Percentiles rank a stretch among this genome's conserved stretches.
Evolutionary conservation across 345 rosid genomes (phyloP).

Genomic region (Murraya paniculata): DNA sequence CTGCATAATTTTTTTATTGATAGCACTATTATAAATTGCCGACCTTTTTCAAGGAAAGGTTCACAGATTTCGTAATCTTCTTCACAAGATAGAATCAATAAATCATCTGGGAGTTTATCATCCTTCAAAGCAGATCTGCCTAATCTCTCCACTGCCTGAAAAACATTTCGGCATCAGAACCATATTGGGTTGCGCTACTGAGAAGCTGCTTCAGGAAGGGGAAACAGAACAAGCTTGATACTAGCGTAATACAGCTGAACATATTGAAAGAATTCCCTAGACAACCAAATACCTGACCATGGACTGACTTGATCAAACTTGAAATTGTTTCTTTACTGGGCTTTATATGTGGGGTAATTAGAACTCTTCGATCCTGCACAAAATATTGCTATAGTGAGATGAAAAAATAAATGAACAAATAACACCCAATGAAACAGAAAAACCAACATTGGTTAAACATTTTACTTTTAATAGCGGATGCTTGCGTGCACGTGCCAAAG

Average conservation of each 20-base stretch:
- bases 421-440: slow-evolving; percentile 3
- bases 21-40: not conserved
- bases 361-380: slow-evolving; percentile 65
- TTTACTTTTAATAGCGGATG: slow-evolving; percentile 57
- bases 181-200: not conserved
- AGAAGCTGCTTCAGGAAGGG: not conserved
- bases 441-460: slow-evolving; percentile 3
- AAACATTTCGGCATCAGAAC: slow-evolving; percentile 21
- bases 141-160: slow-evolving; percentile 69
- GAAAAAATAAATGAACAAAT: slow-evolving; percentile 6
- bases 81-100: slow-evolving; percentile 80
- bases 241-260: not conserved
- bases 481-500: slow-evolving; percentile 67
- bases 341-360: slow-evolving; percentile 65
- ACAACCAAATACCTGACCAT: slow-evolving; percentile 54
- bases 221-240: not conserved
- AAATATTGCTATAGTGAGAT: slow-evolving; percentile 13
- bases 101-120: slow-evolving; percentile 45
- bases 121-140: slow-evolving; percentile 71
- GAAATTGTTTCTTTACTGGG: slow-evolving; percentile 68
- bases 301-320: slow-evolving; percentile 58
- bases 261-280: not conserved
- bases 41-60: slow-evolving; percentile 85
- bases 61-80: slow-evolving; percentile 56
- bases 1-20: not conserved